Evolutionary conservation across 805 yeast species (phyloP).

Genomic region (Martiniozyma abietophila): DNA sequence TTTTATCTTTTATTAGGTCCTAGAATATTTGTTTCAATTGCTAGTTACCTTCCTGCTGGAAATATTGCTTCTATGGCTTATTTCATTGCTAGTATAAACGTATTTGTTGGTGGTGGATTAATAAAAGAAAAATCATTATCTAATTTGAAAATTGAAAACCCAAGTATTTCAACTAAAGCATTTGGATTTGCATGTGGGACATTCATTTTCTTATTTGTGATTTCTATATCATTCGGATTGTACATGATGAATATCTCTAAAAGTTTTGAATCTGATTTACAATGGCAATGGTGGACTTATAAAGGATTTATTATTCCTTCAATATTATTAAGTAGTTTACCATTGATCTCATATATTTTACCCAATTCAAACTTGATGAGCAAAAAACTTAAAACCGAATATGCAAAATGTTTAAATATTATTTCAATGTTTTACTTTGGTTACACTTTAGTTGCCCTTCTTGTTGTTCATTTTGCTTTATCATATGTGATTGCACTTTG

Average conservation of each 20-base stretch:
- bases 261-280: background rate
- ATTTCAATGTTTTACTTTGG: constrained; percentile 48
- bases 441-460: constrained; percentile 57
- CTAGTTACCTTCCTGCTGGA: constrained; percentile 85
- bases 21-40: constrained; percentile 77
- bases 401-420: constrained; percentile 18
- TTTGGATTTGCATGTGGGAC: constrained; percentile 25
- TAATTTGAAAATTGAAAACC: background rate
- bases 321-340: constrained; percentile 7
- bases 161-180: constrained; percentile 19
- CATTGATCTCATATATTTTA: constrained; percentile 2
- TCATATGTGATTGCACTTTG: constrained; percentile 62
- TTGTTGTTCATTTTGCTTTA: constrained; percentile 79
- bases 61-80: constrained; percentile 60
- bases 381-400: constrained; percentile 14
- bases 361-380: background rate
- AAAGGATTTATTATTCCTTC: constrained; percentile 13
- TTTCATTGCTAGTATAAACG: constrained; percentile 57
- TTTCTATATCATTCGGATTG: constrained; percentile 20
- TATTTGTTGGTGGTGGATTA: constrained; percentile 35
- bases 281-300: constrained; percentile 6
- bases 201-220: constrained; percentile 20
- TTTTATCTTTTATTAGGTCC: constrained; percentile 81
- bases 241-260: constrained; percentile 7
- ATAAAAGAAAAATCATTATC: constrained; percentile 18